Evolutionary conservation across 306 rosid genomes (phyloP).

Genomic region (Mimosa bimucronata): DNA sequence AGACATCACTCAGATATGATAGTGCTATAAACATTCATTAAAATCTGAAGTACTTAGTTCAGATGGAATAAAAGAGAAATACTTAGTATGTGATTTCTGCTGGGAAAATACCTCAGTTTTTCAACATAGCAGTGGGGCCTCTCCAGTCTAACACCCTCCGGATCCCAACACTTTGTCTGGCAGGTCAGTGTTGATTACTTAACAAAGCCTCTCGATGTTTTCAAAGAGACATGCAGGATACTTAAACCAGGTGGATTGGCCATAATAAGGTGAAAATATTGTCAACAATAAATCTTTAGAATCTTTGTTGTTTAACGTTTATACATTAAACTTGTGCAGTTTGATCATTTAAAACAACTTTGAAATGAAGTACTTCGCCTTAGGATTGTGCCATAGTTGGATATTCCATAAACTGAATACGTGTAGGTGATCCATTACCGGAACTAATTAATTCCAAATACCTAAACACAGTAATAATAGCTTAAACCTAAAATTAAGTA

Average conservation of each 20-base stretch:
- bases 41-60: not conserved
- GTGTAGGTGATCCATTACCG: not conserved
- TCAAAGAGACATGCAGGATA: constrained; percentile 69
- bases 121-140: not conserved
- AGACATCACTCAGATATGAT: not conserved
- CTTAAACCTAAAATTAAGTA: not conserved
- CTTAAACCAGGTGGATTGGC: constrained; percentile 87
- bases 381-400: constrained; percentile 13
- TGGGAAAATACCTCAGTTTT: not conserved
- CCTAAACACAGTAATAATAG: not conserved
- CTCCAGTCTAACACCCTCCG: not conserved
- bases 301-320: constrained; percentile 3
- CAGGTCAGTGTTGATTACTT: constrained; percentile 91
- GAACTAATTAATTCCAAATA: not conserved
- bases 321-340: constrained; percentile 7
- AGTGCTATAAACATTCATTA: not conserved
- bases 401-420: constrained; percentile 8
- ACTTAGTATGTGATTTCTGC: not conserved
- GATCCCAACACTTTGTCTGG: constrained; percentile 5
- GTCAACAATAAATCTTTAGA: not conserved
- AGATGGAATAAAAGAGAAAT: not conserved
- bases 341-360: constrained; percentile 8
- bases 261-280: constrained; percentile 64
- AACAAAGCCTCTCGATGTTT: constrained; percentile 73
- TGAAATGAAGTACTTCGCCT: constrained; percentile 18